Base-by-base conservation (phyloP, 179 eudicot genomes). In the Camellia oleifera region DNA sequence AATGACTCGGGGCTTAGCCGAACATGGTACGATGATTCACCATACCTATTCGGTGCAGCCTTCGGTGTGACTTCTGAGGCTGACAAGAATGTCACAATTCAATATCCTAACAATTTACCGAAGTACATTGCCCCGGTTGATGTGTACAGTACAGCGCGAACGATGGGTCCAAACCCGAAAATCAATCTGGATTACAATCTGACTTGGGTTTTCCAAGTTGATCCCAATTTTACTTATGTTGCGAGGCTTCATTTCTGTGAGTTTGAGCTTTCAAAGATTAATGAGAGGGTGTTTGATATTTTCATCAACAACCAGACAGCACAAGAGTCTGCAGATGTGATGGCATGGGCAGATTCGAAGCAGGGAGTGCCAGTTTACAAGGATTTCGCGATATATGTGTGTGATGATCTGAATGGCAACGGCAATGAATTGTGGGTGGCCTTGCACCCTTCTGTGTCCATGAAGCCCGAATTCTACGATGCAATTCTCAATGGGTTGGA, bases 211-310 rank as follows among this genome's bases (percentile, higher is more conserved):
- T 89, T 92, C 45, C 75, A 77, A 10, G 88, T 92, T 20, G 93
- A 92, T 79, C 81, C 85, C 0, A 83, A 87, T 40, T 94, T 91
- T 65, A 87, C 88, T 1, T 94, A 92, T 58, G 50, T 91, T 20
- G 72, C 88, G 72, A 88, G 98, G 82, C 63, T 94, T 13, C 98
- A 94, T 73, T 92, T 94, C 76, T 94, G 98, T 60, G 98, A 94
- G 45, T 89, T 77, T 18, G n/a, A 84, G 7, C 69, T 85, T 45
- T 52, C 76, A 0, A 87, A 83, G 84, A 72, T 77, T 3, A 94
- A 92, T 46, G 88, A 94, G 70, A 88, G 94, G 82, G 84, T 86
- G 70, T 94, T 94, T 62, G 83, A 82, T 69, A 87, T 93, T 20
- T 94, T 73, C 52, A 88, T 94, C 14, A 88, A 92, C 63, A 92